Conservation (phyloP, 2,329 filamentous ascomycete species). For the Ophiocordyceps unilateralis region DNA sequence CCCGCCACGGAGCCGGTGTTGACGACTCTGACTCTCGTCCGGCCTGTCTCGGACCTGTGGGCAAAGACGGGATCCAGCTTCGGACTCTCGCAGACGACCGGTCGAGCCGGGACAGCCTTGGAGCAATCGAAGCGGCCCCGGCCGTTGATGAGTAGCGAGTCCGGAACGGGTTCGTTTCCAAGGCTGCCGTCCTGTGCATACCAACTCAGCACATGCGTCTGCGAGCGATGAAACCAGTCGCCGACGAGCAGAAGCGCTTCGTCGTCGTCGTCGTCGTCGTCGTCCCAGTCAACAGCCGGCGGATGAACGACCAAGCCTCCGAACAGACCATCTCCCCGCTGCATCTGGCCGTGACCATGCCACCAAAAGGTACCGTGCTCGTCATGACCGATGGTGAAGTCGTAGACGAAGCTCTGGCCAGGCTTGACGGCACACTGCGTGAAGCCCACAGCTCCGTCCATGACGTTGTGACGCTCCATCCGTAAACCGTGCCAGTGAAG, state of each 20-base stretch:
- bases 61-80: slow-evolving; percentile 6
- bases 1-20: slow-evolving; percentile 10
- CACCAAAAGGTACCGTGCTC: slow-evolving; percentile 41
- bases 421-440: slow-evolving; percentile 34
- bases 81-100: slow-evolving; percentile 6
- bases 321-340: slow-evolving; percentile 34
- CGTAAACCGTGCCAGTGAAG: slow-evolving; percentile 63
- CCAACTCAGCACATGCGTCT: slow-evolving; percentile 15
- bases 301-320: slow-evolving; percentile 43
- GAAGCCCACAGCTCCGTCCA: slow-evolving; percentile 40
- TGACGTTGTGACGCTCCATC: slow-evolving; percentile 53
- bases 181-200: slow-evolving; percentile 15
- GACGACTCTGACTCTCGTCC: slow-evolving; percentile 7
- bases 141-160: slow-evolving; percentile 19
- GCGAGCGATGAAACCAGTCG: slow-evolving; percentile 20
- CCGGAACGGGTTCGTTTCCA: slow-evolving; percentile 22
- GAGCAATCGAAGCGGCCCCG: slow-evolving; percentile 13
- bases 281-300: slow-evolving; percentile 21
- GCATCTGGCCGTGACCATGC: slow-evolving; percentile 36
- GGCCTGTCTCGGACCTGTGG: neutral
- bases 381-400: slow-evolving; percentile 34
- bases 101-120: slow-evolving; percentile 10
- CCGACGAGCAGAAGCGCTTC: slow-evolving; percentile 33
- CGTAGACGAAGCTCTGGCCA: slow-evolving; percentile 34
- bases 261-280: too few relatives aligned